Evolutionary conservation across 306 rosid species (phyloP).

Genomic region (Clitoria ternatea): DNA sequence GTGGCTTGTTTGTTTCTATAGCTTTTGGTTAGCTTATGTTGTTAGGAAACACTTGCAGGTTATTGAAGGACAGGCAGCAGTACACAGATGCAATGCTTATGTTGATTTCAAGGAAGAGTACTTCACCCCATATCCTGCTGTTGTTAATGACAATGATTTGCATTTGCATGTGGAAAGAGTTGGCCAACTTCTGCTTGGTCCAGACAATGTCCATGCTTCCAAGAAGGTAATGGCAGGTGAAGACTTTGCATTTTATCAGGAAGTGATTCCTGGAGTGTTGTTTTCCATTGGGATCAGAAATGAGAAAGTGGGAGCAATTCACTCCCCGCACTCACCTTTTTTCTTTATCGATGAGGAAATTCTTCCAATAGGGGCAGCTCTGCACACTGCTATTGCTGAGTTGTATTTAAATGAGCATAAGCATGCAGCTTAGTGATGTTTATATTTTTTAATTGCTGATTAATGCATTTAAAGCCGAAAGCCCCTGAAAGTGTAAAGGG

Average conservation of each 20-base stretch:
- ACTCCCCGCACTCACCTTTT: slow-evolving; percentile 64
- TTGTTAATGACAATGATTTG: slow-evolving; percentile 43
- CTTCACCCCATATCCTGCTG: slow-evolving; percentile 23
- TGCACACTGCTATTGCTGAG: slow-evolving; percentile 58
- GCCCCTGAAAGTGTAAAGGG: too few relatives aligned
- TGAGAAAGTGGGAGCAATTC: slow-evolving; percentile 57
- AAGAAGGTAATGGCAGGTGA: slow-evolving; percentile 61
- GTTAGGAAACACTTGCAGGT: slow-evolving; percentile 36
- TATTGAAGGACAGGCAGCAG: slow-evolving; percentile 65
- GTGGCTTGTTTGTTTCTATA: background rate
- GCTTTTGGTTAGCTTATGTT: slow-evolving; percentile 15
- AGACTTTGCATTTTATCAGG: slow-evolving; percentile 61
- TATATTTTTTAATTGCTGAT: background rate
- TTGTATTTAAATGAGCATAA: slow-evolving; percentile 38
- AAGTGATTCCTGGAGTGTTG: slow-evolving; percentile 52
- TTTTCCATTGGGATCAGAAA: slow-evolving; percentile 57
- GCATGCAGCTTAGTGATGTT: background rate
- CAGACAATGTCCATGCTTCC: slow-evolving; percentile 46
- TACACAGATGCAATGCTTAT: slow-evolving; percentile 53
- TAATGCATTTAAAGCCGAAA: too few relatives aligned
- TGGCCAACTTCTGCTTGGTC: slow-evolving; percentile 58
- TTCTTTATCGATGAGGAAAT: slow-evolving; percentile 69
- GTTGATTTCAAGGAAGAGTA: slow-evolving; percentile 33
- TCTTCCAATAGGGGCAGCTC: slow-evolving; percentile 64
- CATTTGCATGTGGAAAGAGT: slow-evolving; percentile 54